Evolutionary conservation across 768 basidiomycete genomes (phyloP), one percentile per base, ranked within the genome.

Genomic region (Pholiota molesta): DNA sequence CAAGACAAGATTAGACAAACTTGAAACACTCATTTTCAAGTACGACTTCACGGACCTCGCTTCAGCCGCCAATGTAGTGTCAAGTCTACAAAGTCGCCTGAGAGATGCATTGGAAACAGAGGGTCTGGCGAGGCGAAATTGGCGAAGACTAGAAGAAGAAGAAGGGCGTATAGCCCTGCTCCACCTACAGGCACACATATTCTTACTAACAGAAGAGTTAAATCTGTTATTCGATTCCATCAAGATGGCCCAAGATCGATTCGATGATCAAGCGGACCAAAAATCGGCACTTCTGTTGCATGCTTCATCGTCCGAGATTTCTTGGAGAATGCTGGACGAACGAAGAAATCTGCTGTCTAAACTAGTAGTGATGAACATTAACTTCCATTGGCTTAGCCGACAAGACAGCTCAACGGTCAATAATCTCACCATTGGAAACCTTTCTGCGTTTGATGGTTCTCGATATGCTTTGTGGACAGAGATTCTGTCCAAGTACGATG

Each of bases 291-390:
- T 95, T 51, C 82, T 92, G 55, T 75, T 97, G 31, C 89, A 92
- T 62, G 90, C 94, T 0, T 88, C 87, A 6, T 94, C 94, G 0
- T 85, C 87, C 6, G 91, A 95, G 72, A 89, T 99, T 51, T 94
- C 92, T 0, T 99, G 95, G 95, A 83, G 83, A 62, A 95, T 98
- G 93, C 76, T 97, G 16, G 90, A 90, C 68, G 84, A 89, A 49
- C 77, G 84, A 42, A 78, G 83, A 52, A 86, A 89, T 45, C 79
- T 96, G 47, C 80, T 97, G 1, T 88, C 93, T 40, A 97, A 97
- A 75, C 81, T 97, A 47, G 90, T 90, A n/a, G 83, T 96, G 49
- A 84, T 87, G 55, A 82, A 86, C 57, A 90, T 90, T 65, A 79
- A 91, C 64, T 95, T 91, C 72, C 86, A 86, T 42, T 94, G 93